These are phyloP conservation scores for Brassica incana DNA, from an alignment of 345 rosid genomes.

Conservation along the genomic window DNA sequence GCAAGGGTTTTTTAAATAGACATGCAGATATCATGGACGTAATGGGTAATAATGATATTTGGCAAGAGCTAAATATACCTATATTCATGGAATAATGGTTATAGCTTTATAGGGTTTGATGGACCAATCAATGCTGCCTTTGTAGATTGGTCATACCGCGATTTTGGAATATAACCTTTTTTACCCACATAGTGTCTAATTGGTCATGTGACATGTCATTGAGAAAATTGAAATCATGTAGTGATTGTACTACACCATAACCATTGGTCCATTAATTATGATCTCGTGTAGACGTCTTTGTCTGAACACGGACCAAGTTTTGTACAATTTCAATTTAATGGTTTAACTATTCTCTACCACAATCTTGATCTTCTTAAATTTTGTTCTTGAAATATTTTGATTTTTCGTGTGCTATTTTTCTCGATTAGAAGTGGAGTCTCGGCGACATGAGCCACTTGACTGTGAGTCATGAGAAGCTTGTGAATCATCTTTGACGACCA, in stretches of 20 bases:
- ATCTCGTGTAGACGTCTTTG: not conserved
- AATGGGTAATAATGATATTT: too few relatives aligned
- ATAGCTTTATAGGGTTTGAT: constrained; percentile 13
- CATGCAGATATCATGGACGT: constrained; percentile 5
- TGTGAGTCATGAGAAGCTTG: constrained; percentile 19
- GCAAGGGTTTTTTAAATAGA: not conserved
- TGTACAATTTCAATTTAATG: not conserved
- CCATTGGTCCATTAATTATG: not conserved
- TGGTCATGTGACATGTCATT: not conserved
- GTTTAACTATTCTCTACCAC: not conserved
- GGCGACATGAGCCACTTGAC: not conserved
- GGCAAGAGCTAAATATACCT: too few relatives aligned
- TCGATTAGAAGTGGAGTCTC: not conserved
- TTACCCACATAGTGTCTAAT: not conserved
- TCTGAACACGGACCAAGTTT: not conserved
- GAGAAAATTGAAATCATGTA: not conserved
- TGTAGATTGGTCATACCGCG: not conserved
- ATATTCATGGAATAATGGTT: not conserved
- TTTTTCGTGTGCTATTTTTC: not conserved
- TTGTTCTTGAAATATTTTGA: not conserved
- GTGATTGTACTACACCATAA: not conserved
- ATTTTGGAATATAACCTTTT: not conserved
- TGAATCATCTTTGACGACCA: constrained; percentile 19
- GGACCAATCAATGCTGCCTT: constrained; percentile 26
- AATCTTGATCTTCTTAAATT: not conserved